Evolutionary conservation across 2,329 filamentous ascomycete genomes (phyloP), one percentile per base, ranked within the genome.

Genomic region (Clarireedia homoeocarpa): DNA sequence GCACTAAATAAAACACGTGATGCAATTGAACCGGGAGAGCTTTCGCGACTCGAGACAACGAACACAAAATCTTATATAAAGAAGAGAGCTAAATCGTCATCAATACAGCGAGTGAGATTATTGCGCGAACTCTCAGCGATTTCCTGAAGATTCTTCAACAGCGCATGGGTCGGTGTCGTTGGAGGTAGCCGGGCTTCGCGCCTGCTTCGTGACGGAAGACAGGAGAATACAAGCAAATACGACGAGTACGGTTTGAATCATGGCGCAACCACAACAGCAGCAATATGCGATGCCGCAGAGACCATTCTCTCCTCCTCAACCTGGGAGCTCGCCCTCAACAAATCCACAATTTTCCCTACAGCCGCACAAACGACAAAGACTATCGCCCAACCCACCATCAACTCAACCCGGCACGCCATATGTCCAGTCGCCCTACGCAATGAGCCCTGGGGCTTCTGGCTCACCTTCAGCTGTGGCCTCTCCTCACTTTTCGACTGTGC

Each of bases 321-420:
- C 79, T 38, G 36, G 40, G 17, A 46, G 30, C 24, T 78, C 83
- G 24, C 85, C 85, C 24, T 83, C 85, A 46, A 79, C 75, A 23
- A 75, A 77, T 77, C 78, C 80, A 61, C 73, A 77, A 46, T 86
- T 72, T 64, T 67, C 71, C 58, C 80, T 85, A 49, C 87, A 87
- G 49, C 84, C 88, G 15, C 82, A 80, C 58, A 92, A 94, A 74
- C 81, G 88, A 69, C 85, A 80, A 69, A 85, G 83, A 56, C 74
- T 88, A 48, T 89, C 86, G 26, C 84, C 86, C 51, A 84, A 84
- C 56, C 80, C 84, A 36, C 80, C 84, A 36, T 73, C 77, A n/a
- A 84, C 86, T 27, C 84, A 85, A 62, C 84, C 85, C 57, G 77
- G 74, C 51, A 87, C 83, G 36, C 82, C 83, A 0, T 84, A 83